Percentiles rank a stretch among this genome's conserved stretches.
Conservation (phyloP, 345 rosid genomes). For the Camelina neglecta region DNA sequence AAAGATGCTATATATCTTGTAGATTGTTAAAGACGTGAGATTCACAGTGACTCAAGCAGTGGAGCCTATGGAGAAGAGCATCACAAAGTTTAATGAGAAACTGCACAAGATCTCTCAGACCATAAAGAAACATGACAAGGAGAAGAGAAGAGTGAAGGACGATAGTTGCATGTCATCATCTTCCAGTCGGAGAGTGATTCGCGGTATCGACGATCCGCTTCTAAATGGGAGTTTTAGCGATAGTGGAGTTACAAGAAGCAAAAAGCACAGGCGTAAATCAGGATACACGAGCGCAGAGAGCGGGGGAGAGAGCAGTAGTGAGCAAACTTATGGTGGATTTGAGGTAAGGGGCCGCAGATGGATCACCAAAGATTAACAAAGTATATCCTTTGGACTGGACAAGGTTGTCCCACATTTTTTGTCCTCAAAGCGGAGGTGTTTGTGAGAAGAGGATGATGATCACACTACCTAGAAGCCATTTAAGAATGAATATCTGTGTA, state of each 20-base stretch:
- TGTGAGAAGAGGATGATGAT: conserved; percentile 34
- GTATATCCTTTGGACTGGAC: not conserved
- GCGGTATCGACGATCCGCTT: conserved; percentile 95
- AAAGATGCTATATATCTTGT: conserved; percentile 43
- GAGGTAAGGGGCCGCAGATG: conserved; percentile 80
- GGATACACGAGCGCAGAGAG: conserved; percentile 84
- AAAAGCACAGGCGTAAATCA: conserved; percentile 72
- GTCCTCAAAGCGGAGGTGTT: conserved; percentile 17
- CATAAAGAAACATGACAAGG: conserved; percentile 85
- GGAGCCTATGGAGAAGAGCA: conserved; percentile 95
- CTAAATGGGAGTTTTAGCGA: conserved; percentile 90
- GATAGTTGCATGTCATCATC: conserved; percentile 79
- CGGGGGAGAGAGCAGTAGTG: conserved; percentile 97
- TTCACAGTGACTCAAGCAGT: conserved; percentile 97
- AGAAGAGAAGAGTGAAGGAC: conserved; percentile 78
- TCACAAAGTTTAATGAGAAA: conserved; percentile 87
- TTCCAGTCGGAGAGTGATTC: conserved; percentile 70
- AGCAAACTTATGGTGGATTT: conserved; percentile 74
- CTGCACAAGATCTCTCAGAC: conserved; percentile 84
- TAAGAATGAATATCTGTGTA: conserved; percentile 38
- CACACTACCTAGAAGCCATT: conserved; percentile 25
- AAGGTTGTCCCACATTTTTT: conserved; percentile 37
- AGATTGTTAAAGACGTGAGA: conserved; percentile 93
- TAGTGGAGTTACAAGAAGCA: conserved; percentile 66
- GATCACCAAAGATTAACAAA: conserved; percentile 73